Evolutionary conservation across 129 eudicot genomes (phyloP), one percentile per base, ranked within the genome.

Genomic region (Flaveria robusta): DNA sequence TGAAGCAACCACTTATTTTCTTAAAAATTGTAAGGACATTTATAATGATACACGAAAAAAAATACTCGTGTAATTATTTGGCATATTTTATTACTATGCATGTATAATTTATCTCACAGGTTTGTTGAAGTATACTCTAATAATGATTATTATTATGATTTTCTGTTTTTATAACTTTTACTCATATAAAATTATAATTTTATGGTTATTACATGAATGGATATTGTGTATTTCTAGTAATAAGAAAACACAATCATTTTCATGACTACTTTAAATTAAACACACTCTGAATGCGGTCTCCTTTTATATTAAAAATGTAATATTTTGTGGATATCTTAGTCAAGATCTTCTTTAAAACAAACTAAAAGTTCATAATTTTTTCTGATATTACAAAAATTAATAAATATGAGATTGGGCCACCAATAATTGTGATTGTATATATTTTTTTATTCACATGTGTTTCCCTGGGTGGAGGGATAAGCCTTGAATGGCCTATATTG

Each of bases 401-500:
- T 14, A 24, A 19, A 52, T 47, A 63, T 49, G 23, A 16, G 64
- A 27, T 29, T 15, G 56, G 77, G 37, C 37, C 77, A 37, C 59
- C 66, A 71, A 79, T 79, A 63, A 70, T 71, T 63, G 23, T 71
- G 22, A 71, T 62, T 49, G 47, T 42, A 10, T 62, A 62, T 49
- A 78, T 62, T 7, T 14, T 71, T 79, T 43, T 11, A 43, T 3
- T 69, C 16, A 71, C 46, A 79, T 71, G 73, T 79, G 72, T 71
- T 56, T 49, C 65, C 56, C 13, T 59, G 77, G 50, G 51, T 54
- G 76, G 76, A 58, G 69, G 58, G 82, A 79, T 79, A 79, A 71
- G 83, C 73, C 59, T 49, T 15, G 78, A 71, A 79, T 71, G 83
- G 83, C 78, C 78, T 79, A 71, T 79, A 79, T 72, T 63, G 77